A percentile compares a stretch with the other conserved stretches of the same genome.
These are phyloP conservation scores for Physcomitrium patens DNA, from an alignment of 225 moss, liverwort and hornwort genomes.

Conservation along the genomic window DNA sequence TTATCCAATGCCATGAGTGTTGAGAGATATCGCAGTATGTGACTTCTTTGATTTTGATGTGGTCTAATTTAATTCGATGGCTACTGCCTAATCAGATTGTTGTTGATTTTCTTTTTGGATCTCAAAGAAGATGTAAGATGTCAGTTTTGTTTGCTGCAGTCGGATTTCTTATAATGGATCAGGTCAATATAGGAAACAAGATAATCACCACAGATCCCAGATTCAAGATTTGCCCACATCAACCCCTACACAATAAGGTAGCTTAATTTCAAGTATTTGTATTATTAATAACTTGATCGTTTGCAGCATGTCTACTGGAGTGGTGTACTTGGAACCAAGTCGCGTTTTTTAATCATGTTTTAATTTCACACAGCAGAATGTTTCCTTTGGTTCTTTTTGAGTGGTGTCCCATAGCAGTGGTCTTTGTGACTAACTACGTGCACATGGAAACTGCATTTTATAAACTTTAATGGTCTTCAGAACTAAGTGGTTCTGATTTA, in stretches of 20 bases:
- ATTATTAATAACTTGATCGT: background rate
- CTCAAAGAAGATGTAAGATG: conserved; percentile 14
- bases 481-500: background rate
- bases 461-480: background rate
- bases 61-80: background rate
- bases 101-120: background rate
- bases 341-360: background rate
- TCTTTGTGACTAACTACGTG: background rate
- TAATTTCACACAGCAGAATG: background rate
- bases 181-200: conserved; percentile 77
- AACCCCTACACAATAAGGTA: conserved; percentile 57
- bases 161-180: conserved; percentile 56
- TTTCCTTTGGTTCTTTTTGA: background rate
- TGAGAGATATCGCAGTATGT: background rate
- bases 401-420: background rate
- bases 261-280: conserved; percentile 3
- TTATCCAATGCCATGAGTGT: background rate
- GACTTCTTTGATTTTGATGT: background rate
- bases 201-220: conserved; percentile 70
- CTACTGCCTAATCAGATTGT: background rate
- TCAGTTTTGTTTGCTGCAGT: conserved; percentile 34
- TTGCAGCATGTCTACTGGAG: background rate
- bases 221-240: conserved; percentile 66
- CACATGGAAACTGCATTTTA: too few species aligned
- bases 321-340: background rate